phyloP scores from a whole-genome alignment of 202 grass and related monocot genomes.

The Digitaria exilis region DNA sequence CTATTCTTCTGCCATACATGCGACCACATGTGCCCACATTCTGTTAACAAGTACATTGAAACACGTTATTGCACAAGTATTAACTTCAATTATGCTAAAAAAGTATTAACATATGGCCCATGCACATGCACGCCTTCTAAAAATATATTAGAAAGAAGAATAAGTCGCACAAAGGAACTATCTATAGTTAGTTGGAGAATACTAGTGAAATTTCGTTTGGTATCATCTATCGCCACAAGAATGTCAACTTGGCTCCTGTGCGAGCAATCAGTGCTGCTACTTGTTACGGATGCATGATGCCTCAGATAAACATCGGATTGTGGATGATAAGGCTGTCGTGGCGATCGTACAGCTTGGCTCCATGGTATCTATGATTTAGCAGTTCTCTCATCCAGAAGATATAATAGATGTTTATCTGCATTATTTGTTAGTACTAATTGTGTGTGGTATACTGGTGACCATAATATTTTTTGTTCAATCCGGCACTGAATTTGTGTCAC shows the following conservation, averaged over 20 bases:
- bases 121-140: background rate
- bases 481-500: constrained; percentile 19
- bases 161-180: background rate
- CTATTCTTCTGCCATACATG: no score
- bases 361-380: background rate
- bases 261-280: no score
- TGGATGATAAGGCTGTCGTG: constrained; percentile 1
- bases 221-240: constrained; percentile 7
- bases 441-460: background rate
- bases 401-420: background rate
- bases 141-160: background rate
- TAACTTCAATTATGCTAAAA: no score
- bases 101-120: background rate
- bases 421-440: background rate
- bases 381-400: background rate
- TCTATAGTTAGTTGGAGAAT: background rate
- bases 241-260: constrained; percentile 19
- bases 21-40: no score
- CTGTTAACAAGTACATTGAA: no score
- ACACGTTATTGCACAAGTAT: no score
- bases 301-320: background rate
- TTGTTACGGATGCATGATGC: background rate
- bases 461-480: background rate
- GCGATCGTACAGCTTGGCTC: background rate
- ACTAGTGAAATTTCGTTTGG: background rate